Evolutionary conservation across 73 alveolate species (phyloP).

Genomic region (Diophrys appendiculata): DNA sequence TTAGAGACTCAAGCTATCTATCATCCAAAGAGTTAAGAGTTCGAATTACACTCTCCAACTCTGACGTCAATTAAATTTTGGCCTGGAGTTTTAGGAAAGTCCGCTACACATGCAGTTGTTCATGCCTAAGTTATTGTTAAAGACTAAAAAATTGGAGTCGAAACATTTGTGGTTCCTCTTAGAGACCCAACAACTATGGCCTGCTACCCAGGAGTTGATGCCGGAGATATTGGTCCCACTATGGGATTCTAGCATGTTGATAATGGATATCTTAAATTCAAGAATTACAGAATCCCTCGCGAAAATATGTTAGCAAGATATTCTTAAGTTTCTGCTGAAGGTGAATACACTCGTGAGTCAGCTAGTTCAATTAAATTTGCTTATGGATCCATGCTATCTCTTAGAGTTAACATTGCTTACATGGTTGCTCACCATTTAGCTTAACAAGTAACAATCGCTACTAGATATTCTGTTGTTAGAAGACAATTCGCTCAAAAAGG

Average conservation of each 20-base stretch:
- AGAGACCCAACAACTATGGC: slow-evolving; percentile 47
- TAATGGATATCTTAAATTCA: slow-evolving; percentile 45
- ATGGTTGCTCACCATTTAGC: slow-evolving; percentile 19
- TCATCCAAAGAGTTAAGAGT: slow-evolving; percentile 43
- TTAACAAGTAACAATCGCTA: slow-evolving; percentile 30
- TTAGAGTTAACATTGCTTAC: slow-evolving; percentile 2
- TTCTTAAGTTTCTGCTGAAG: slow-evolving; percentile 58
- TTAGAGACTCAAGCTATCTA: slow-evolving; percentile 51
- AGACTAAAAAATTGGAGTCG: slow-evolving; percentile 57
- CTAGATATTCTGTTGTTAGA: slow-evolving; percentile 40
- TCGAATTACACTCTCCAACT: slow-evolving; percentile 53
- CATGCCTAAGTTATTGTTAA: slow-evolving; percentile 50
- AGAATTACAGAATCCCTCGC: slow-evolving; percentile 46
- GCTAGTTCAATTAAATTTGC: slow-evolving; percentile 16
- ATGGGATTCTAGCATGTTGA: slow-evolving; percentile 24
- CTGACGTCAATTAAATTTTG: slow-evolving; percentile 55
- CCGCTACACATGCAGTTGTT: slow-evolving; percentile 64
- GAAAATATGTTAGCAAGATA: slow-evolving; percentile 58
- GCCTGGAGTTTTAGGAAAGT: slow-evolving; percentile 71
- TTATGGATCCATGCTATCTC: slow-evolving; percentile 40
- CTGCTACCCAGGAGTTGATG: slow-evolving; percentile 31
- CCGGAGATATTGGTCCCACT: slow-evolving; percentile 37
- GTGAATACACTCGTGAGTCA: slow-evolving; percentile 49
- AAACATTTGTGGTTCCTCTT: slow-evolving; percentile 61
- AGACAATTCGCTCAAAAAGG: slow-evolving; percentile 38